Conservation (phyloP, 345 rosid species). For the Salix udensis region DNA sequence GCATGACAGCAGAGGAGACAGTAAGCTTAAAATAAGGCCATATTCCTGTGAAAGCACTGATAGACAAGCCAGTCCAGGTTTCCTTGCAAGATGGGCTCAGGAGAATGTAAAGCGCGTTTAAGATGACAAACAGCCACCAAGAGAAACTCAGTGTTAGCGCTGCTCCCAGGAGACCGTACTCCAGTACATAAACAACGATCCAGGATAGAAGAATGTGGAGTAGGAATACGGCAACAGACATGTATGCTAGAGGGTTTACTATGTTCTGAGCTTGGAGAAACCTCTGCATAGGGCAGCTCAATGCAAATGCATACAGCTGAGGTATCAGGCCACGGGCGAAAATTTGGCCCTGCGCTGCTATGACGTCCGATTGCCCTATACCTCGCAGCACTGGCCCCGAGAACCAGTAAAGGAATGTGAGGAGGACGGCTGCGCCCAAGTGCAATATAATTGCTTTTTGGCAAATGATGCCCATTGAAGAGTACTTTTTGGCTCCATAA, state of each 20-base stretch:
- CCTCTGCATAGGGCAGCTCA: conserved; percentile 82
- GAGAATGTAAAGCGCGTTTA: conserved; percentile 51
- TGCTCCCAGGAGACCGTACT: conserved; percentile 70
- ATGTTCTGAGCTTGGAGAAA: conserved; percentile 95
- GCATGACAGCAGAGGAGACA: conserved; percentile 79
- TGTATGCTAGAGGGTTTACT: conserved; percentile 83
- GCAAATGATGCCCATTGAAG: conserved; percentile 80
- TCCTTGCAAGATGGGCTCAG: conserved; percentile 67
- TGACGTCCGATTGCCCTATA: conserved; percentile 59
- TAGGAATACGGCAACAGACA: conserved; percentile 68
- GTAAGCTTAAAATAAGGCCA: conserved; percentile 98
- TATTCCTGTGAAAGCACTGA: conserved; percentile 57
- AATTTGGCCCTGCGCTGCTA: conserved; percentile 62
- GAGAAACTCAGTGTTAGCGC: conserved; percentile 64
- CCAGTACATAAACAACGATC: conserved; percentile 48
- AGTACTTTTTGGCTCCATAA: conserved; percentile 66
- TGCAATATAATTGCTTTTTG: conserved; percentile 88
- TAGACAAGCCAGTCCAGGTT: conserved; percentile 79
- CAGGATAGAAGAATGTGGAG: conserved; percentile 64
- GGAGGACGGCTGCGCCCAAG: conserved; percentile 60
- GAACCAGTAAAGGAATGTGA: conserved; percentile 68
- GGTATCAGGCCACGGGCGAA: conserved; percentile 75
- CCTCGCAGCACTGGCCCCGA: conserved; percentile 49
- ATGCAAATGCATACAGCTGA: conserved; percentile 75
- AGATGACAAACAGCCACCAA: conserved; percentile 71